phyloP scores from a whole-genome alignment of 169 alveolate species.

The Toxoplasma gondii region DNA sequence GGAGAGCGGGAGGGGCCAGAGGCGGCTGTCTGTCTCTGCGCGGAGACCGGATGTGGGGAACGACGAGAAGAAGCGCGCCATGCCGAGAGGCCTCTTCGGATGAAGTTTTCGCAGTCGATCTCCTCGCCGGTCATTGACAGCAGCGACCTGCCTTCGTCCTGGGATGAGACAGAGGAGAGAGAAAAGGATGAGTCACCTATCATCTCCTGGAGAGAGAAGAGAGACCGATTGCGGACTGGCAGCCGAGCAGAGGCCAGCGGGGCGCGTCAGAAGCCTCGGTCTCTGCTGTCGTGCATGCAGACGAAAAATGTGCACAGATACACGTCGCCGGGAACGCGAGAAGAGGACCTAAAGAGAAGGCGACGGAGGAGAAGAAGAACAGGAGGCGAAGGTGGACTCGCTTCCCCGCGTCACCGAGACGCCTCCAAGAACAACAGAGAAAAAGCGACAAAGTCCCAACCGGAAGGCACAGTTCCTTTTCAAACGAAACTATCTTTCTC shows the following conservation, averaged over 20 bases:
- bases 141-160: neutral
- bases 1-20: too few species aligned
- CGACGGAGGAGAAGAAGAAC: slow-evolving; percentile 1
- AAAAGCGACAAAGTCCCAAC: too few species aligned
- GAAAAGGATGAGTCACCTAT: neutral
- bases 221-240: neutral
- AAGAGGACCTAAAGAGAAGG: neutral
- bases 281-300: neutral
- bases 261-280: neutral
- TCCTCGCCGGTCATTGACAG: neutral
- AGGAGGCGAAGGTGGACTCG: neutral
- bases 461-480: too few species aligned
- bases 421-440: neutral
- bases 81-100: too few species aligned
- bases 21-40: too few species aligned
- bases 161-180: neutral
- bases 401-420: neutral
- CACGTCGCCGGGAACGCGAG: neutral
- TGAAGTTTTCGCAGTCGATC: neutral
- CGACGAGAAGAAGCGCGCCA: too few species aligned
- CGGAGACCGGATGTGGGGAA: too few species aligned
- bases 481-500: too few species aligned
- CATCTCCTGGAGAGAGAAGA: neutral
- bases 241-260: neutral
- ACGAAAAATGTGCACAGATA: neutral